A percentile compares a stretch with the other conserved stretches of the same genome.
Conservation (phyloP, 495 filamentous ascomycete genomes). For the Talaromyces proteolyticus region DNA sequence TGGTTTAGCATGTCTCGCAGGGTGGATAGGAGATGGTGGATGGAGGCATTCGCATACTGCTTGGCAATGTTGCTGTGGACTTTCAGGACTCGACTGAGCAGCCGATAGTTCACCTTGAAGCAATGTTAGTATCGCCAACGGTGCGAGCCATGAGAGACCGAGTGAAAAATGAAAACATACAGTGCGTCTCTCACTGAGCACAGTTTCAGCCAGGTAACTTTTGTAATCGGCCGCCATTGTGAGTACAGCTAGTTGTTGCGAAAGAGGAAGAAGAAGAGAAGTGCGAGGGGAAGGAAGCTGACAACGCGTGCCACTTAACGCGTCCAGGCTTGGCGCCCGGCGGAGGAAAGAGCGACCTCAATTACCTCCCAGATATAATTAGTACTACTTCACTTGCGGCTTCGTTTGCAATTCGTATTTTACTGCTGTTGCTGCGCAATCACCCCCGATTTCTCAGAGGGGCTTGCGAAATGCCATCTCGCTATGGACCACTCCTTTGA, state of each 20-base stretch:
- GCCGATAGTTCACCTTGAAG: conserved; percentile 74
- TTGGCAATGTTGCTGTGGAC: conserved; percentile 81
- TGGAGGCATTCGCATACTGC: conserved; percentile 61
- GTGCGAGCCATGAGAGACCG: conserved; percentile 6
- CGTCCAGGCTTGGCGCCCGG: conserved; percentile 40
- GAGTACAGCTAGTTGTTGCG: background rate
- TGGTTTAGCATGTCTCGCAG: conserved; percentile 1
- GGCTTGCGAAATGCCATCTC: no score
- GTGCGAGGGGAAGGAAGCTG: background rate
- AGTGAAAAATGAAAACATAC: conserved; percentile 55
- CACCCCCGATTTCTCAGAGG: no score
- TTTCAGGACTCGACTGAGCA: conserved; percentile 70
- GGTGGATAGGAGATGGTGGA: background rate
- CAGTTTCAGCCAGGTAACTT: conserved; percentile 64
- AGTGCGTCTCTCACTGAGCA: conserved; percentile 70
- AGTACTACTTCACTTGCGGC: no score
- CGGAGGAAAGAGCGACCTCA: background rate
- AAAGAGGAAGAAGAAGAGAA: background rate
- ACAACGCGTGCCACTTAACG: conserved; percentile 45
- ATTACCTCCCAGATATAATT: no score
- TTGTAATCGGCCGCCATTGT: conserved; percentile 57
- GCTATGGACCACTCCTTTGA: conserved; percentile 49
- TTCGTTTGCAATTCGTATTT: no score
- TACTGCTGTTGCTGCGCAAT: no score
- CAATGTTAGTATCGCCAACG: background rate